Base-by-base conservation (phyloP, 805 yeast genomes). In the Kodamaea nitidulidarum region DNA sequence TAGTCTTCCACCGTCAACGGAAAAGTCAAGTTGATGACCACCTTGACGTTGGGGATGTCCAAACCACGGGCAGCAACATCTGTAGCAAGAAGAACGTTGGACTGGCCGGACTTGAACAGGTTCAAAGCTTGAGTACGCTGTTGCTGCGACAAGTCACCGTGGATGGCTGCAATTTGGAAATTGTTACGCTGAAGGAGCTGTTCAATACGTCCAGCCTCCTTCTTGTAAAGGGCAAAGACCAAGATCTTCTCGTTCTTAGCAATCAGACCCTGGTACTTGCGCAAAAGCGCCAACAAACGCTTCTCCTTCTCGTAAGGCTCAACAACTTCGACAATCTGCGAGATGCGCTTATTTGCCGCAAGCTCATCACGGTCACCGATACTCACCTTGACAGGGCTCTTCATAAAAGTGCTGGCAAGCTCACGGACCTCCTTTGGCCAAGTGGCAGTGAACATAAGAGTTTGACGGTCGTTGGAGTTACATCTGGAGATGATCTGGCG, bases 361-460 rank as follows among this genome's bases (percentile, higher is more conserved):
- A 93, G 75, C 65, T 91, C 98, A 58, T 91, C 97, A 48, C 95
- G 78, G 61, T 93, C 84, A 54, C 98, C 98, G 56, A 93, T 84
- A 31, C 93, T 81, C 30, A 93, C 85, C 62, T 86, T 88, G 35
- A 88, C 87, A n/a, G 97, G 95, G 20, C 61, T 49, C 15, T 74
- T 77, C 95, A 93, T 85, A 64, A 84, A 93, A 5, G 84, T 76
- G 14, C 80, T 58, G 7, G 98, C 98, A 46, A 93, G 73, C 47
- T 88, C 95, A 57, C 98, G 81, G 25, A 93, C 98, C 66, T 91
- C 95, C 53, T 85, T 86, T n/a, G 99, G 99, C 98, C 98, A 93
- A 1, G 99, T 93, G n/a, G 99, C 99, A 7, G 98, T 91, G 66
- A 93, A 93, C 98, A 93, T 93, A 47, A 93, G 73, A 0, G 98